These are phyloP conservation scores for Silybum marianum DNA, from an alignment of 129 eudicot genomes.

Conservation along the genomic window DNA sequence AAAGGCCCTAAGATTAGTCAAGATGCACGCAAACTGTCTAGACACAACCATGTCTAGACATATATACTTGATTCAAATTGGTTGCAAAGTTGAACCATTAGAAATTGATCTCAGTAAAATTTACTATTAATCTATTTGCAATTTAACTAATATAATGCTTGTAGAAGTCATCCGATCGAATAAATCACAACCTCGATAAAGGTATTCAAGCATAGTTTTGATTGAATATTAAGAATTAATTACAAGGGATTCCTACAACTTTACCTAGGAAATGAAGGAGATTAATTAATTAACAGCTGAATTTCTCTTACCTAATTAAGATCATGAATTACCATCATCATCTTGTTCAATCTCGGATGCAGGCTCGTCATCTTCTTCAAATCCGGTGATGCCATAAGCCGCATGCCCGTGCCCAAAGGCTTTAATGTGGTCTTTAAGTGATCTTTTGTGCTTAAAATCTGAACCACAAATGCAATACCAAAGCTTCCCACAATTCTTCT, in stretches of 20 bases:
- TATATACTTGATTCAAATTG: neutral
- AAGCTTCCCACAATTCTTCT: conserved; percentile 82
- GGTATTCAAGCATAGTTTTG: conserved; percentile 19
- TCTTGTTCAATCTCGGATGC: conserved; percentile 73
- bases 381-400: conserved; percentile 46
- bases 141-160: neutral
- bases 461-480: conserved; percentile 81
- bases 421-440: conserved; percentile 65
- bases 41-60: too few relatives aligned
- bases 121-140: neutral
- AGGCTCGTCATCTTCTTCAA: conserved; percentile 66
- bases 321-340: conserved; percentile 46
- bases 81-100: neutral
- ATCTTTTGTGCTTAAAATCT: conserved; percentile 74
- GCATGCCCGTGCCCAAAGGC: conserved; percentile 73
- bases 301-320: neutral
- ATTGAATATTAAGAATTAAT: conserved; percentile 26
- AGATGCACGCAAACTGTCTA: too few relatives aligned
- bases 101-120: neutral
- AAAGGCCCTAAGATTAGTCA: too few relatives aligned
- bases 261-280: conserved; percentile 12
- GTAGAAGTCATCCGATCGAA: neutral
- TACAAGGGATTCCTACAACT: conserved; percentile 22
- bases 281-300: neutral
- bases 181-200: conserved; percentile 2